Conservation (phyloP, 352 stramenopile genomes). For the Phytopythium boreale region DNA sequence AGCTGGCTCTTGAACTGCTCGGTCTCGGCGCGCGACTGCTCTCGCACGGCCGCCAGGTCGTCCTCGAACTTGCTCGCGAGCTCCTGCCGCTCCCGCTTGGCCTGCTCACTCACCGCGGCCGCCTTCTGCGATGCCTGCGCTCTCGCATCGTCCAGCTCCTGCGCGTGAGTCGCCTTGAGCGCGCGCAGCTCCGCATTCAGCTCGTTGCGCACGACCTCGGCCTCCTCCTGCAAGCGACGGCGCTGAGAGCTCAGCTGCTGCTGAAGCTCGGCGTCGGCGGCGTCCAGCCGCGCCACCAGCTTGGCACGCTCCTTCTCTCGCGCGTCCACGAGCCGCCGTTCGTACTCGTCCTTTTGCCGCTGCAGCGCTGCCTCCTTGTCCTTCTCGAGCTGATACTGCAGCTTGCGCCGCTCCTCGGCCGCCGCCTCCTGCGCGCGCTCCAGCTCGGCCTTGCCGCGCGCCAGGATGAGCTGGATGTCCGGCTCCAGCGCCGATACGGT, state of each 20-base stretch:
- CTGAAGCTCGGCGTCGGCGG: conserved; percentile 72
- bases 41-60: conserved; percentile 45
- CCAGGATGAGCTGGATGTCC: conserved; percentile 78
- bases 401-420: conserved; percentile 49
- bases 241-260: conserved; percentile 73
- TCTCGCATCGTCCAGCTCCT: conserved; percentile 67
- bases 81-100: conserved; percentile 66
- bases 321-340: conserved; percentile 64
- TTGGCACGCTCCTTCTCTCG: conserved; percentile 76
- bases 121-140: conserved; percentile 34
- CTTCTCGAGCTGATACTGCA: conserved; percentile 56
- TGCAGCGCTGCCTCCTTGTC: conserved; percentile 48
- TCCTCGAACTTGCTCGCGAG: conserved; percentile 57
- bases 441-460: conserved; percentile 69
- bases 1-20: conserved; percentile 66
- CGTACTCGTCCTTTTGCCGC: conserved; percentile 64
- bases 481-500: conserved; percentile 74
- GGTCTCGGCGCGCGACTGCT: conserved; percentile 59
- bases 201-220: conserved; percentile 57
- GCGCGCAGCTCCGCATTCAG: conserved; percentile 45
- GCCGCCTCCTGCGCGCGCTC: conserved; percentile 57
- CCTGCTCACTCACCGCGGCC: conserved; percentile 29
- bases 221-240: conserved; percentile 67
- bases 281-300: conserved; percentile 66
- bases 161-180: conserved; percentile 42